Percentiles rank a stretch among this genome's conserved stretches.
Evolutionary conservation across 2,329 filamentous ascomycete species (phyloP).

Genomic region (Dactylellina drechsleri): DNA sequence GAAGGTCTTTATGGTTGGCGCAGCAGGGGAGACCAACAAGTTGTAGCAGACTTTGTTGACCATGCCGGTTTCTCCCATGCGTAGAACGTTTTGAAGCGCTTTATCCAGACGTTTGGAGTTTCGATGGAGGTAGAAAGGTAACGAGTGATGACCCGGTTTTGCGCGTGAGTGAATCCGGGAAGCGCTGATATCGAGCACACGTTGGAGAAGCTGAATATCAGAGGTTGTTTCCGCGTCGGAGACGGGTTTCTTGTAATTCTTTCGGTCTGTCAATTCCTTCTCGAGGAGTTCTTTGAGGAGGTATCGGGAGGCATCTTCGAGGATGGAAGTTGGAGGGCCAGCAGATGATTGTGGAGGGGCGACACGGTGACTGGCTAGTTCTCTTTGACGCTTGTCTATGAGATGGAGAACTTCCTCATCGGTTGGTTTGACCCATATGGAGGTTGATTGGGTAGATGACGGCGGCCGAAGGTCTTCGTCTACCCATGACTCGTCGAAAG

Average conservation of each 20-base stretch:
- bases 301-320: constrained; percentile 47
- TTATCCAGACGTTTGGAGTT: constrained; percentile 40
- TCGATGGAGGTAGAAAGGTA: constrained; percentile 47
- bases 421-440: constrained; percentile 22
- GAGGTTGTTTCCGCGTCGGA: constrained; percentile 4
- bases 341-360: not conserved
- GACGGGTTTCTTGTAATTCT: constrained; percentile 31
- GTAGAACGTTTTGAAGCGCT: constrained; percentile 25
- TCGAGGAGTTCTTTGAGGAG: constrained; percentile 34
- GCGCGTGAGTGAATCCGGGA: constrained; percentile 21
- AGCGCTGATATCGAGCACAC: constrained; percentile 29
- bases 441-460: not conserved
- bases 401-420: constrained; percentile 48
- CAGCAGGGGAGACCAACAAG: constrained; percentile 42
- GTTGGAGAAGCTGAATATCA: constrained; percentile 35
- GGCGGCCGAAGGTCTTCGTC: constrained; percentile 6
- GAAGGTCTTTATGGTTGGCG: constrained; percentile 43
- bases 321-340: constrained; percentile 20
- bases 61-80: constrained; percentile 1
- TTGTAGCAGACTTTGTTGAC: constrained; percentile 54
- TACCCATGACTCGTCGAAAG: constrained; percentile 12
- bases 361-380: constrained; percentile 28
- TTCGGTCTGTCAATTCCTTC: constrained; percentile 2
- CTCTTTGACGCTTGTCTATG: constrained; percentile 38
- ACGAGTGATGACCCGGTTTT: constrained; percentile 37